These are phyloP conservation scores for Uromyces viciae-fabae DNA, from an alignment of 1,284 basidiomycete genomes.

Conservation along the genomic window DNA sequence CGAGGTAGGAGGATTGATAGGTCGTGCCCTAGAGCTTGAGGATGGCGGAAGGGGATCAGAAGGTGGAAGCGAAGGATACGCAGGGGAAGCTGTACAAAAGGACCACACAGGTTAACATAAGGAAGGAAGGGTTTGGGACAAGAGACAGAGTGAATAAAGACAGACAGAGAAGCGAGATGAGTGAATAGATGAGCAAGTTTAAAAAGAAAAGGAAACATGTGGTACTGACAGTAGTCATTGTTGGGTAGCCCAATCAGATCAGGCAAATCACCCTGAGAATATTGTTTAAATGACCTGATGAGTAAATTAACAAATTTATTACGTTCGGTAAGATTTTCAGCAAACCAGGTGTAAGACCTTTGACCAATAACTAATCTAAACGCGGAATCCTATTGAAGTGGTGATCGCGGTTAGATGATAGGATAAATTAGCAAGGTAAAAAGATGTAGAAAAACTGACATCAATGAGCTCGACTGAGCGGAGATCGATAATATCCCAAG, in stretches of 20 bases:
- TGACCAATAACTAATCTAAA: slow-evolving; percentile 65
- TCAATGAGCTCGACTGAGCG: slow-evolving; percentile 70
- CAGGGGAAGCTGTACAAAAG: slow-evolving; percentile 17
- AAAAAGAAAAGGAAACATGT: slow-evolving; percentile 49
- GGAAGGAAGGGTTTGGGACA: too few relatives aligned
- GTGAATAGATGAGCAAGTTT: slow-evolving; percentile 43
- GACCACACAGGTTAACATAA: too few relatives aligned
- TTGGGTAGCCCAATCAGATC: slow-evolving; percentile 54
- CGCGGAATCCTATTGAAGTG: slow-evolving; percentile 20
- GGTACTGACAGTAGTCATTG: slow-evolving; percentile 46
- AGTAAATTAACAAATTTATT: slow-evolving; percentile 66
- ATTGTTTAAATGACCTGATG: slow-evolving; percentile 66
- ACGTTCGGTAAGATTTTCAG: slow-evolving; percentile 69
- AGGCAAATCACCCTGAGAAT: slow-evolving; percentile 61
- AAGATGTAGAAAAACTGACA: slow-evolving; percentile 59
- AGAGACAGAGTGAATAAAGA: background rate
- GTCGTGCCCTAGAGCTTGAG: background rate
- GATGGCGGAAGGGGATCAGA: slow-evolving; percentile 2
- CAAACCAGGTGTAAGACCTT: slow-evolving; percentile 80
- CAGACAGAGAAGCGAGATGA: too few relatives aligned
- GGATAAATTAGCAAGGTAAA: background rate
- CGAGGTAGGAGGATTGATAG: slow-evolving; percentile 10
- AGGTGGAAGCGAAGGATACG: slow-evolving; percentile 3
- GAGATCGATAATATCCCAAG: slow-evolving; percentile 82
- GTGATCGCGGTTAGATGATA: background rate